Evolutionary conservation across 331 rosid genomes (phyloP), one percentile per base, ranked within the genome.

Genomic region (Prunus yedoensis): DNA sequence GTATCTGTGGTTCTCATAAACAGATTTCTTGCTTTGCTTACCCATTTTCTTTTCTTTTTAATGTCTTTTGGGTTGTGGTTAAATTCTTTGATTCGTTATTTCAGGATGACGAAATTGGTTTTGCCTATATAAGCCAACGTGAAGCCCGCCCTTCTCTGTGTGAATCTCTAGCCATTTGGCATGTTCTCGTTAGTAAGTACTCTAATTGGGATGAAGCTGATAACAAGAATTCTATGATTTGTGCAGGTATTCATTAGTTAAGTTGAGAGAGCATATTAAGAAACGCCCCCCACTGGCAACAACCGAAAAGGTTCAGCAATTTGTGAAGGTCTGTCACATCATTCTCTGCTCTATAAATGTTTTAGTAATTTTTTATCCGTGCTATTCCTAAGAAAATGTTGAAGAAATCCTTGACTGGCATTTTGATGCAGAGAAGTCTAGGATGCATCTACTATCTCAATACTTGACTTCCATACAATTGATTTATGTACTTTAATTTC

Each of bases 221-320:
- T 64, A 15, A 71, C 52, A 45, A 27, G 2, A 20, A 28, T 28
- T 66, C 28, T 49, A 35, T 78, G 23, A 77, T 61, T 72, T 78
- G 54, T 81, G 84, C 83, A 92, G 97, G 68, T 88, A 90, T 83
- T 94, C 97, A 53, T 78, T 94, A 83, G 64, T 84, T 53, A 81
- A 78, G 74, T 77, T 92, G 85, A 92, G 99, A 85, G 99, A 94
- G 85, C 99, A 94, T 80, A 94, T 92, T 69, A 94, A 94, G 87
- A 94, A 94, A 77, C 90, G 97, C 59, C 97, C 99, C 65, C 97
- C 97, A 15, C 80, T 90, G 82, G 97, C 99, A 70, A 87, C 99
- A 58, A 86, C 93, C 20, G 99, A 94, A 89, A 94, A 94, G 90
- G 85, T 94, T 85, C 99, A 94, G 90, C 99, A 88, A 83, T 88